Evolutionary conservation across 306 rosid species (phyloP).

Genomic region (Gleditsia sinensis): DNA sequence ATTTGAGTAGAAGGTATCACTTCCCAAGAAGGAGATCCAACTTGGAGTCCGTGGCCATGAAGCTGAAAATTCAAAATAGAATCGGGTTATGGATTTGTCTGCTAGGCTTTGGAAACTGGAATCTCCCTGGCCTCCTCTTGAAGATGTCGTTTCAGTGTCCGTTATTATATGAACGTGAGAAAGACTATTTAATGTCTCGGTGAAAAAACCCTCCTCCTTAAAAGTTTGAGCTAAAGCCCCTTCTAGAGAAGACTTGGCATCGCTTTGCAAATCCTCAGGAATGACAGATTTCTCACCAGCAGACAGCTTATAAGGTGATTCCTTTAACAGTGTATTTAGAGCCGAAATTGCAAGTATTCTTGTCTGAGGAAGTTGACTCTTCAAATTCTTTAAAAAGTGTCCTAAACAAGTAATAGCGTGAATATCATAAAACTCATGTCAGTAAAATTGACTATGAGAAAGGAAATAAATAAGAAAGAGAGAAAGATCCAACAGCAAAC

Average conservation of each 20-base stretch:
- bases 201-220: conserved; percentile 93
- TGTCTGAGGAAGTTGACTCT: conserved; percentile 98
- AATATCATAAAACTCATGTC: conserved; percentile 21
- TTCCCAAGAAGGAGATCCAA: conserved; percentile 86
- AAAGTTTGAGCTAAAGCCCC: conserved; percentile 80
- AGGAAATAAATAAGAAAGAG: background rate
- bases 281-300: conserved; percentile 47
- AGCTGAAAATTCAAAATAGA: conserved; percentile 92
- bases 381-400: conserved; percentile 87
- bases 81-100: conserved; percentile 92
- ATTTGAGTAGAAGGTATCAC: conserved; percentile 84
- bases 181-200: conserved; percentile 87
- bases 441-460: conserved; percentile 15
- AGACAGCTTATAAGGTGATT: conserved; percentile 88
- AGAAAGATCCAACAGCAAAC: conserved; percentile 14
- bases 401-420: conserved; percentile 53
- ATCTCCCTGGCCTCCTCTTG: conserved; percentile 82
- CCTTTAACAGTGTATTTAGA: conserved; percentile 84
- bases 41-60: conserved; percentile 99
- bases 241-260: conserved; percentile 81
- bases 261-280: conserved; percentile 51
- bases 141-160: conserved; percentile 69
- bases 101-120: conserved; percentile 93
- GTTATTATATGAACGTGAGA: conserved; percentile 91
- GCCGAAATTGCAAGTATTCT: conserved; percentile 98